phyloP scores from a whole-genome alignment of 441 rosid genomes.

The Syzygium malaccense region DNA sequence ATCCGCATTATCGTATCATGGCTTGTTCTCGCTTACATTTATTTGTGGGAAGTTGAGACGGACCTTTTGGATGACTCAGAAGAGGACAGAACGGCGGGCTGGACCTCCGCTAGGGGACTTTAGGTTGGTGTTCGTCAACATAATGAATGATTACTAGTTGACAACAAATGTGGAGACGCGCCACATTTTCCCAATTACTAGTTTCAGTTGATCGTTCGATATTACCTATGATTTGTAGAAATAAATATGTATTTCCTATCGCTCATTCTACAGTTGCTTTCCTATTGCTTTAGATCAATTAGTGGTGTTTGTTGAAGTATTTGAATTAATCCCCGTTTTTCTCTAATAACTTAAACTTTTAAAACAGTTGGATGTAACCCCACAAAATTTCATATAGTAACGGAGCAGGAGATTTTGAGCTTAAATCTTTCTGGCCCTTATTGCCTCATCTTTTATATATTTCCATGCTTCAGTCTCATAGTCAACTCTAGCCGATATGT shows the following conservation, averaged over 20 bases:
- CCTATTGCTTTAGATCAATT: not conserved
- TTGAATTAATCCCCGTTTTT: not conserved
- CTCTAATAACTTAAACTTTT: not conserved
- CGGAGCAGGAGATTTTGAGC: too few relatives aligned
- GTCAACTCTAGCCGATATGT: not conserved
- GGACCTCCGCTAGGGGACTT: not conserved
- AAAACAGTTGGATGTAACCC: not conserved
- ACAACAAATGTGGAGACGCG: not conserved
- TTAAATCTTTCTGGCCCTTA: rapidly evolving
- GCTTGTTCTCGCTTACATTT: not conserved
- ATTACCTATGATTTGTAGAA: not conserved
- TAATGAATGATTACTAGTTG: not conserved
- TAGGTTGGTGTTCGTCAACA: not conserved
- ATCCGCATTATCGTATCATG: not conserved
- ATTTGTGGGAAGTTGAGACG: not conserved
- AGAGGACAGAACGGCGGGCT: not conserved
- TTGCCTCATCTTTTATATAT: not conserved
- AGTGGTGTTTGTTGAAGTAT: not conserved
- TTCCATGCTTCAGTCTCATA: not conserved
- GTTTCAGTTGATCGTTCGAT: not conserved
- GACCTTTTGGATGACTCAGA: not conserved
- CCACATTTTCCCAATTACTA: not conserved
- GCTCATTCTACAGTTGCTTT: not conserved
- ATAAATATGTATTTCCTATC: not conserved
- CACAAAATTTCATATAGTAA: not conserved